These are phyloP conservation scores for Fusarium aywerte DNA, from an alignment of 2,329 filamentous ascomycete species.

Conservation along the genomic window DNA sequence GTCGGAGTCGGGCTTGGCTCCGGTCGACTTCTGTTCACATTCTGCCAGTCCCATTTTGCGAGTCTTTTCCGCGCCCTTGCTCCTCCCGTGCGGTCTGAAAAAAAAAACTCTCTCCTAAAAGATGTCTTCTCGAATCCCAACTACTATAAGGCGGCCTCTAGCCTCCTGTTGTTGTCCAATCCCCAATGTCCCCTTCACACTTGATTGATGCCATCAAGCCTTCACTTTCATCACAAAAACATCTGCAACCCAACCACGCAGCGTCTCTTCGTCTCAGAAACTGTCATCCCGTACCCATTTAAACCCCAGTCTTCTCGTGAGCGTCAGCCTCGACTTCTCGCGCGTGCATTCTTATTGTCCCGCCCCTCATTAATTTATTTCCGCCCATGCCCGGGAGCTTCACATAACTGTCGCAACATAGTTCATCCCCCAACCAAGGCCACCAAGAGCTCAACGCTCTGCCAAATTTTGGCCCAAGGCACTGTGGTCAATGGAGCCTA, in stretches of 20 bases:
- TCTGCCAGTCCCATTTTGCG: constrained; percentile 46
- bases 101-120: constrained; percentile 43
- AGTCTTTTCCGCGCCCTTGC: constrained; percentile 46
- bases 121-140: constrained; percentile 39
- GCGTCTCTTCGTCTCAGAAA: constrained; percentile 28
- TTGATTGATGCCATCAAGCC: constrained; percentile 13
- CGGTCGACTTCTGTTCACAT: constrained; percentile 47
- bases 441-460: constrained; percentile 28
- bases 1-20: constrained; percentile 48
- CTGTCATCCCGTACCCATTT: constrained; percentile 35
- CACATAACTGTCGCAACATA: constrained; percentile 28
- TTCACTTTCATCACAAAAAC: neutral
- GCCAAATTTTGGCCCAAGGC: constrained; percentile 12
- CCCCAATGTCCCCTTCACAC: constrained; percentile 15
- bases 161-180: constrained; percentile 35
- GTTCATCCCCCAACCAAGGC: constrained; percentile 18
- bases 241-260: constrained; percentile 19
- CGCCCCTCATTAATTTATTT: constrained; percentile 36
- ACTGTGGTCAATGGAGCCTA: constrained; percentile 41
- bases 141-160: constrained; percentile 40
- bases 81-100: constrained; percentile 38
- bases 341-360: constrained; percentile 33
- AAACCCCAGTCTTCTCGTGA: constrained; percentile 28
- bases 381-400: constrained; percentile 30
- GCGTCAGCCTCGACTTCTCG: constrained; percentile 30